These are phyloP conservation scores for Prunus mira DNA, from an alignment of 306 rosid species.

Conservation along the genomic window DNA sequence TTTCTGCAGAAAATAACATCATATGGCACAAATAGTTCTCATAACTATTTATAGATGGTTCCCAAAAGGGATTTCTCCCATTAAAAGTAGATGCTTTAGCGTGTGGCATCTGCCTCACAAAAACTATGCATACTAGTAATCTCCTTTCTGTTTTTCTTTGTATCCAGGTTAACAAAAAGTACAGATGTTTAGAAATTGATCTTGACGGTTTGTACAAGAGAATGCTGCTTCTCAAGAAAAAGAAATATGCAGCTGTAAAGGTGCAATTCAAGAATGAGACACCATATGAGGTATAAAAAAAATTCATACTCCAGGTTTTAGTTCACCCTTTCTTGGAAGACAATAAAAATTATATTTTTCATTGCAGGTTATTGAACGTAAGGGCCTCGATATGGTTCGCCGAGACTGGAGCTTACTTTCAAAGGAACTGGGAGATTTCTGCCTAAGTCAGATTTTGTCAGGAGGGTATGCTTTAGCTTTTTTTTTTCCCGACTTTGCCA, in stretches of 20 bases:
- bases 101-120: not conserved
- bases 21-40: not conserved
- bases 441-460: conserved; percentile 83
- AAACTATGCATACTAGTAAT: not conserved
- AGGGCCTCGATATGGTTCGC: conserved; percentile 98
- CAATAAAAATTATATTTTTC: conserved; percentile 14
- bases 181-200: conserved; percentile 88
- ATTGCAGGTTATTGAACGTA: conserved; percentile 85
- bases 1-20: not conserved
- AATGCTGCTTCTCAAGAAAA: conserved; percentile 97
- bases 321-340: conserved; percentile 19
- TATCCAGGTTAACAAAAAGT: conserved; percentile 86
- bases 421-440: conserved; percentile 92
- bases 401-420: conserved; percentile 97
- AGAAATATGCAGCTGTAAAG: conserved; percentile 94
- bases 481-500: not conserved
- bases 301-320: conserved; percentile 6
- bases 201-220: conserved; percentile 95
- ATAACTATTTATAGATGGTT: not conserved
- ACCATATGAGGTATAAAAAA: conserved; percentile 66
- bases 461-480: conserved; percentile 70
- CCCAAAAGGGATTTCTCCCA: not conserved
- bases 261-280: conserved; percentile 65
- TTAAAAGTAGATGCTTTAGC: conserved; percentile 6
- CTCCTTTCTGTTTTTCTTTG: conserved; percentile 23